A percentile compares a stretch with the other conserved stretches of the same genome.
phyloP scores from a whole-genome alignment of 1,284 basidiomycete species.

The Boletellus deceptivus region DNA sequence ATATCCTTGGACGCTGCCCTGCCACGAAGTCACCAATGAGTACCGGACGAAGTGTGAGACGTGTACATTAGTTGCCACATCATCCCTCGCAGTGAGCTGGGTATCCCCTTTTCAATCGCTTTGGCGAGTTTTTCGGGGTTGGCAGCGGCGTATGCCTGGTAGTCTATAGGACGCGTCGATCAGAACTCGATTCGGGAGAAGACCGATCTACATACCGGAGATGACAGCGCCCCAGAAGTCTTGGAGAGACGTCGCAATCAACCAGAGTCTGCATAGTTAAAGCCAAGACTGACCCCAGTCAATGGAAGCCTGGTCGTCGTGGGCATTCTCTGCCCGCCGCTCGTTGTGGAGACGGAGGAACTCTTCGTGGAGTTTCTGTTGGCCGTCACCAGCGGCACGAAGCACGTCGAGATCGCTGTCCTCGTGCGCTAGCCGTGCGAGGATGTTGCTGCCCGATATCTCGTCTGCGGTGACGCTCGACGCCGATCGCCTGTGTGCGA shows the following conservation, averaged over 20 bases:
- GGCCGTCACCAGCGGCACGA: constrained; percentile 59
- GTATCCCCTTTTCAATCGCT: constrained; percentile 93
- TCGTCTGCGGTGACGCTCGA: constrained; percentile 61
- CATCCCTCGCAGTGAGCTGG: constrained; percentile 84
- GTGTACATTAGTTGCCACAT: constrained; percentile 96
- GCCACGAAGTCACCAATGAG: constrained; percentile 13
- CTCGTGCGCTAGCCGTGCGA: constrained; percentile 44
- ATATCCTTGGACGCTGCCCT: constrained; percentile 89
- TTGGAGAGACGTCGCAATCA: constrained; percentile 36
- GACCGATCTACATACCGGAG: constrained; percentile 51
- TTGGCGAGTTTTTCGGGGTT: constrained; percentile 78
- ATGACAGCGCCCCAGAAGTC: constrained; percentile 97
- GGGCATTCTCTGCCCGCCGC: constrained; percentile 41
- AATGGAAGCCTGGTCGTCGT: constrained; percentile 43
- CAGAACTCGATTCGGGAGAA: neutral
- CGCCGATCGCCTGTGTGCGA: constrained; percentile 57
- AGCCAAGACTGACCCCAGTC: constrained; percentile 67
- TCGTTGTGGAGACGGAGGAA: constrained; percentile 61
- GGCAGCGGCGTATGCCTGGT: constrained; percentile 78
- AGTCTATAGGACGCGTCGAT: constrained; percentile 52
- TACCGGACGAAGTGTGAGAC: constrained; percentile 9
- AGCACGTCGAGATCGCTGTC: constrained; percentile 29
- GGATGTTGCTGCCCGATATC: constrained; percentile 30
- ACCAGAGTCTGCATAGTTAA: neutral
- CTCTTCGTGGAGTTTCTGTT: constrained; percentile 66